phyloP scores from a whole-genome alignment of 495 filamentous ascomycete species.

The Platismatia glauca region DNA sequence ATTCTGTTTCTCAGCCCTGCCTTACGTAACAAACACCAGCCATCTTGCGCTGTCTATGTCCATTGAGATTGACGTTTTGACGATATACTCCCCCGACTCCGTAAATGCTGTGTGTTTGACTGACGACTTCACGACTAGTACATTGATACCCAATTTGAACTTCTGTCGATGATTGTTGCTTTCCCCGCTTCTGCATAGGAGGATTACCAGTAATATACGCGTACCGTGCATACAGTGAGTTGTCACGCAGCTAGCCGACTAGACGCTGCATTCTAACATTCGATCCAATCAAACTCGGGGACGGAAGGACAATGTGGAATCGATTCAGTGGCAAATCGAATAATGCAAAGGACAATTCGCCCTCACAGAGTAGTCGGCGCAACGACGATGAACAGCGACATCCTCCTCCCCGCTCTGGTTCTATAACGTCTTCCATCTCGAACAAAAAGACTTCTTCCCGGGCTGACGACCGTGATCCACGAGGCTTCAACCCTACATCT shows the following conservation, averaged over 20 bases:
- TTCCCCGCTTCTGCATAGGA: background rate
- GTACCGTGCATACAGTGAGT: constrained; percentile 13
- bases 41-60: background rate
- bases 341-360: constrained; percentile 20
- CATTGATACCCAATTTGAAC: too few relatives aligned
- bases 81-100: too few relatives aligned
- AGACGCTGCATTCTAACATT: constrained; percentile 8
- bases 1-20: background rate
- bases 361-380: constrained; percentile 18
- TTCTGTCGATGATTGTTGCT: background rate
- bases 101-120: background rate
- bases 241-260: constrained; percentile 16
- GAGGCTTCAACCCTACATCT: constrained; percentile 24
- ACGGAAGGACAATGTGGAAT: constrained; percentile 31
- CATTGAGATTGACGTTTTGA: too few relatives aligned
- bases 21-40: background rate
- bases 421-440: constrained; percentile 29
- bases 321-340: constrained; percentile 31
- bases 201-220: background rate
- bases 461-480: constrained; percentile 44
- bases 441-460: constrained; percentile 42
- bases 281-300: constrained; percentile 18
- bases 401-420: constrained; percentile 25
- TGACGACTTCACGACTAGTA: too few relatives aligned
- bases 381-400: constrained; percentile 19